Evolutionary conservation across 1,139 yeast genomes (phyloP), one percentile per base, ranked within the genome.

Genomic region (Diutina scorzettiae): DNA sequence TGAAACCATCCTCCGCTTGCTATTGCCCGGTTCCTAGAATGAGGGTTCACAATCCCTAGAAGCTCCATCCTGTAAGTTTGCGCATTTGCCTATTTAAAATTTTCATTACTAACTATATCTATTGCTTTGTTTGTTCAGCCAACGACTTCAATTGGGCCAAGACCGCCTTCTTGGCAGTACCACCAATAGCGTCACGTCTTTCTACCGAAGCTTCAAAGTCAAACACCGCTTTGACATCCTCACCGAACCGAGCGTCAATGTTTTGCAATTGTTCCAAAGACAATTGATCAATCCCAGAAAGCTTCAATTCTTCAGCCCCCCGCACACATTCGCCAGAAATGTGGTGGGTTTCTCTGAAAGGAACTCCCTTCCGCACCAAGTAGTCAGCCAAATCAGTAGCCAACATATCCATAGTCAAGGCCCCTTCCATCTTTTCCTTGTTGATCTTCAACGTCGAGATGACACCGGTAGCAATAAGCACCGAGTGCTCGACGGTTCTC

Each of bases 351-450:
- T 91, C 97, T 69, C 99, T 85, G 69, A 91, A 91, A 45, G 98
- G 98, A 49, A 91, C 98, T 44, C 98, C 98, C 62, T 82, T 87
- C 67, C 96, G 80, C 44, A 91, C 99, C 52, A 91, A 73, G 63
- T 91, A 91, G 62, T 91, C 99, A 36, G 99, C 99, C 53, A 91
- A 73, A 60, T 91, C 99, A 20, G 99, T 91, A 16, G 98, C 98
- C 55, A 91, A 74, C 98, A 91, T 93, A 62, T 93, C 98, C 95
- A 89, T 89, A 28, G 97, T 89, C 54, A 91, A 73, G 0, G 97
- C 93, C 37, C 73, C 78, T 53, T 71, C 73, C 98, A 91, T 91
- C 51, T 71, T 80, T 45, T 74, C 79, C 49, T 75, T 72, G 53
- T 81, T 73, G 51, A 89, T 83, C 31, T 62, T 57, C 53, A 91